These are phyloP conservation scores for Cystobasidium tubakii DNA, from an alignment of 768 basidiomycete species.

Conservation along the genomic window DNA sequence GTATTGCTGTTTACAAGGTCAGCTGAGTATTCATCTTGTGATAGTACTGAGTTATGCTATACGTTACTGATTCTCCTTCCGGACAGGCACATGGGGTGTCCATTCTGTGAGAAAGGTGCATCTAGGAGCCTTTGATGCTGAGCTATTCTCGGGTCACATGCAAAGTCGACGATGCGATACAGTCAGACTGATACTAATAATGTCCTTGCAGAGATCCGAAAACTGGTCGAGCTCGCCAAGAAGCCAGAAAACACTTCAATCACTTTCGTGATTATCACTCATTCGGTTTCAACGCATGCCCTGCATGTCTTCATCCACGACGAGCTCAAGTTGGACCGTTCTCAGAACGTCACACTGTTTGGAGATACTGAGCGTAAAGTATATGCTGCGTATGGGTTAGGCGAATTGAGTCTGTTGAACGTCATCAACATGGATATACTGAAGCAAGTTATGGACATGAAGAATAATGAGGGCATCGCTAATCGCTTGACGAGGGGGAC, in stretches of 20 bases:
- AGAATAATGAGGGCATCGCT: conserved; percentile 32
- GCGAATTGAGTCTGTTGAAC: conserved; percentile 7
- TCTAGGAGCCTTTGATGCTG: background rate
- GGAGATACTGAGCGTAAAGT: conserved; percentile 32
- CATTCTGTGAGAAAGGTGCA: conserved; percentile 33
- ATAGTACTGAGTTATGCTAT: no score
- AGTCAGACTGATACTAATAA: background rate
- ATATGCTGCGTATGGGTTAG: conserved; percentile 24
- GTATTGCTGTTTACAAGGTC: conserved; percentile 26
- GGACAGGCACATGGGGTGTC: conserved; percentile 30
- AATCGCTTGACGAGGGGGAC: conserved; percentile 36
- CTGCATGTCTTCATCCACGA: conserved; percentile 22
- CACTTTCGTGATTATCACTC: conserved; percentile 34
- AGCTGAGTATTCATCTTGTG: no score
- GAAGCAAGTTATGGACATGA: conserved; percentile 12
- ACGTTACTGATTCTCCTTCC: no score
- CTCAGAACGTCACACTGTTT: conserved; percentile 8
- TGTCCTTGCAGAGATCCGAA: conserved; percentile 15
- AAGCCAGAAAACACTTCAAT: background rate
- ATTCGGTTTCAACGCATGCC: conserved; percentile 19
- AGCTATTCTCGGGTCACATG: background rate
- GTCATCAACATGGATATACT: conserved; percentile 26
- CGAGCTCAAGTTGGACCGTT: background rate
- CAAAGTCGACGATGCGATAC: background rate
- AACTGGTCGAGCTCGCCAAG: conserved; percentile 16